Base-by-base conservation (phyloP, 495 filamentous ascomycete species). In the Terfezia boudieri region DNA sequence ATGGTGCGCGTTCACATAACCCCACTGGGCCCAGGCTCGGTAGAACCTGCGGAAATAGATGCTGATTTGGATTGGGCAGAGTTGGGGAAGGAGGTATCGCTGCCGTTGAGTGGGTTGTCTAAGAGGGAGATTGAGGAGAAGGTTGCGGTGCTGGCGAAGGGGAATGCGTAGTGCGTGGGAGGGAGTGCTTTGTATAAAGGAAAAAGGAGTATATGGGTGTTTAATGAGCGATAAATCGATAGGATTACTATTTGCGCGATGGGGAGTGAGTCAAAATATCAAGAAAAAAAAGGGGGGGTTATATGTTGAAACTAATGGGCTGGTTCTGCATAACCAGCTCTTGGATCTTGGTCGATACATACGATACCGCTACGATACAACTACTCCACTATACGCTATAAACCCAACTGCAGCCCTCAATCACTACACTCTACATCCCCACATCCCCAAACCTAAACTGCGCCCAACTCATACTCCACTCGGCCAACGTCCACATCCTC, bases 91-190 rank as follows among this genome's bases (percentile, higher is more conserved):
- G 90, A 98, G 74, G 90, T 79, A 73, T 80, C 80, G 68, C 79
- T 83, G 66, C 77, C 80, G 57, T 72, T 98, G 69, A 74, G 75
- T 61, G 88, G 88, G 90, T 73, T 98, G 58, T 78, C 82, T 52
- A 86, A 93, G 65, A 82, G 90, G 69, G 78, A 88, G 70, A 94
- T 98, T 61, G 92, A 96, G 72, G 82, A 86, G 51, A 79, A 79
- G 60, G 78, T 98, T 56, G 81, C 85, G 55, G 72, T 74, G 54
- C 71, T 98, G 58, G 89, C 94, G 51, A 87, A 86, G 72, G 72
- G 64, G 37, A 67, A 61, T 5, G 43, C 43, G 14, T 48, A 48
- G 43, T 20, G 20, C 2, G 9, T 48, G 43, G 43, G 20, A n/a
- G 43, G 43, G 14, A 48, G 26, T 32, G 26, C 26, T 32, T 32